Evolutionary conservation across 1,284 basidiomycete genomes (phyloP).

Genomic region (Tilletia caries): DNA sequence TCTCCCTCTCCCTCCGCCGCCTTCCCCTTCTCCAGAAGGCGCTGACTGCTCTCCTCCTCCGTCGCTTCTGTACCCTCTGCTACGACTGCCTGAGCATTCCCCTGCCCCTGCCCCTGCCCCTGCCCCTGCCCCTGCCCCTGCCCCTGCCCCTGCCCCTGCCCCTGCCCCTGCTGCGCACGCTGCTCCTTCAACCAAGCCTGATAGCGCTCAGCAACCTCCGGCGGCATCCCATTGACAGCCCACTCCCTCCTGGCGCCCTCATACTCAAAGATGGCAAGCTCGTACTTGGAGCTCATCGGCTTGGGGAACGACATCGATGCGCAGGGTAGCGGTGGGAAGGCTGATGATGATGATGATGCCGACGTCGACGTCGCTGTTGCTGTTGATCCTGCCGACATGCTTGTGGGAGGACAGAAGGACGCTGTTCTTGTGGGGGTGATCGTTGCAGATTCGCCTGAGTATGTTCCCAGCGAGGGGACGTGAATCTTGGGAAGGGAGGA

Average conservation of each 20-base stretch:
- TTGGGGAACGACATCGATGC: background rate
- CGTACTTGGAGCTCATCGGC: constrained; percentile 1
- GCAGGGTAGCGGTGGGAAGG: background rate
- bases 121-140: too few relatives aligned
- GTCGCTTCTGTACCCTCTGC: too few relatives aligned
- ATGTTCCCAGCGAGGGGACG: too few relatives aligned
- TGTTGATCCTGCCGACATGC: too few relatives aligned
- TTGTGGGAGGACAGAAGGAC: too few relatives aligned
- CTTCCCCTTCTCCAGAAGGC: too few relatives aligned
- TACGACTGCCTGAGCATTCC: too few relatives aligned
- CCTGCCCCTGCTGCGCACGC: background rate
- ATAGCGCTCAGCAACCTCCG: background rate
- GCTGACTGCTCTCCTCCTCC: too few relatives aligned
- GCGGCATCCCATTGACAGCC: background rate
- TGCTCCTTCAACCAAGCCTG: constrained; percentile 2
- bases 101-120: too few relatives aligned
- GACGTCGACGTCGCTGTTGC: background rate
- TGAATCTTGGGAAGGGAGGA: background rate
- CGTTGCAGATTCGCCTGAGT: background rate
- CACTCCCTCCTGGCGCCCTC: background rate
- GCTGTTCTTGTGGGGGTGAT: background rate
- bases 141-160: too few relatives aligned
- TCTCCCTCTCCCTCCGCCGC: too few relatives aligned
- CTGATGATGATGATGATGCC: background rate
- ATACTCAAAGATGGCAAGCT: constrained; percentile 1